A percentile compares a stretch with the other conserved stretches of the same genome.
Conservation (phyloP, 2,329 filamentous ascomycete species). For the Metarhizium brunneum region DNA sequence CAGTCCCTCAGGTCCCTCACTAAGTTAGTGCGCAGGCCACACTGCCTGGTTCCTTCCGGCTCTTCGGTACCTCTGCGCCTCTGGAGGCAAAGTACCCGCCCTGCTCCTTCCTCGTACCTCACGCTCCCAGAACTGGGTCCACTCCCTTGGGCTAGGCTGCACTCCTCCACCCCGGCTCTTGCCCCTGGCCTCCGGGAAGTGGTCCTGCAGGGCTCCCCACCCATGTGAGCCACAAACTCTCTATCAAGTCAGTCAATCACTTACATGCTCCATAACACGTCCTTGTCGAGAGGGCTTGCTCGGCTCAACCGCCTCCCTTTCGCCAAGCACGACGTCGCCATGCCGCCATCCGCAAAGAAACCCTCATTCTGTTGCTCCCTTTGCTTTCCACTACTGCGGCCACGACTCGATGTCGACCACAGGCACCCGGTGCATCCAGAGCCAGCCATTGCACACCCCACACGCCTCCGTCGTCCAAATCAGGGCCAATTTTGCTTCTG, state of each 20-base stretch:
- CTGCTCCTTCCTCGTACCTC: background rate
- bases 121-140: background rate
- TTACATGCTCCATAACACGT: background rate
- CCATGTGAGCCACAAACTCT: constrained; percentile 3
- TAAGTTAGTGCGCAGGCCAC: background rate
- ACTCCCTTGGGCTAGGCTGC: background rate
- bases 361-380: background rate
- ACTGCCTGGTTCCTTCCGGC: background rate
- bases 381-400: constrained; percentile 1
- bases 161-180: background rate
- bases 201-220: constrained; percentile 4
- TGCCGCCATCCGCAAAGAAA: background rate
- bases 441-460: background rate
- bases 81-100: background rate
- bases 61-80: background rate
- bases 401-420: background rate
- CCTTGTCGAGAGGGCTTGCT: background rate
- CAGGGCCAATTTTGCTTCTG: constrained; percentile 4
- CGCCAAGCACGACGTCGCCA: background rate
- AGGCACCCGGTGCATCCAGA: background rate
- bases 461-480: background rate
- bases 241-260: background rate
- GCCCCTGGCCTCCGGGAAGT: constrained; percentile 3
- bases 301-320: background rate
- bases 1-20: no score